Conservation (phyloP, 768 basidiomycete species). For the Boletus pseudo-olivaceus region DNA sequence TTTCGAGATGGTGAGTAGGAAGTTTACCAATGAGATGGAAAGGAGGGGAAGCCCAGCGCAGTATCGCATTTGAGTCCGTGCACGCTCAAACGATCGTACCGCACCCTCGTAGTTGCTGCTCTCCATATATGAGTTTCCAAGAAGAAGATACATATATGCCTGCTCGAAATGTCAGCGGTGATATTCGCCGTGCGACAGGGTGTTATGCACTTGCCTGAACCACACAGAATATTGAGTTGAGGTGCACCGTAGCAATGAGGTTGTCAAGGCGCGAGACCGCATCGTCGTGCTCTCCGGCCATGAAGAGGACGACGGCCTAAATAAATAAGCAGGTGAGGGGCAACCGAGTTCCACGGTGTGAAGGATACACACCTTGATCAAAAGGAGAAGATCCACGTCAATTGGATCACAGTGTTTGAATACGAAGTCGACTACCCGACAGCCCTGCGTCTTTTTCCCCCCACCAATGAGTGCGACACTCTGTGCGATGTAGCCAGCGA, state of each 20-base stretch:
- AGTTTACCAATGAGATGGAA: constrained; percentile 12
- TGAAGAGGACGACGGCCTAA: too few relatives aligned
- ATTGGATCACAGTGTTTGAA: neutral
- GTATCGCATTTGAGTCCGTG: neutral
- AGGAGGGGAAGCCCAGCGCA: too few relatives aligned
- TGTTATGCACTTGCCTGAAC: neutral
- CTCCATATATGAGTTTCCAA: neutral
- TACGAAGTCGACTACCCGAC: constrained; percentile 1
- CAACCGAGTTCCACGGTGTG: too few relatives aligned
- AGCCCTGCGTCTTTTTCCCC: neutral
- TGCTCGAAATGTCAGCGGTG: neutral
- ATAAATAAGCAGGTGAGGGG: too few relatives aligned
- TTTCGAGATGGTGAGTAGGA: neutral
- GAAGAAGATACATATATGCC: neutral
- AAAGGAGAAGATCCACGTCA: neutral
- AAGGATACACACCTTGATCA: neutral
- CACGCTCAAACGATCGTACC: neutral
- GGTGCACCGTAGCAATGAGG: neutral
- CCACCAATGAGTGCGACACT: neutral
- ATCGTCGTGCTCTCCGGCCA: too few relatives aligned
- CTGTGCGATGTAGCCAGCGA: constrained; percentile 5
- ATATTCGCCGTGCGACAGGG: neutral
- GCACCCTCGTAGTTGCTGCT: neutral
- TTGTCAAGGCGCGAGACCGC: too few relatives aligned
- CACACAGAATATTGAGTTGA: neutral